Evolutionary conservation across 192 early-diverging fungal genomes (phyloP).

Genomic region (Globomyces pollinis-pini): DNA sequence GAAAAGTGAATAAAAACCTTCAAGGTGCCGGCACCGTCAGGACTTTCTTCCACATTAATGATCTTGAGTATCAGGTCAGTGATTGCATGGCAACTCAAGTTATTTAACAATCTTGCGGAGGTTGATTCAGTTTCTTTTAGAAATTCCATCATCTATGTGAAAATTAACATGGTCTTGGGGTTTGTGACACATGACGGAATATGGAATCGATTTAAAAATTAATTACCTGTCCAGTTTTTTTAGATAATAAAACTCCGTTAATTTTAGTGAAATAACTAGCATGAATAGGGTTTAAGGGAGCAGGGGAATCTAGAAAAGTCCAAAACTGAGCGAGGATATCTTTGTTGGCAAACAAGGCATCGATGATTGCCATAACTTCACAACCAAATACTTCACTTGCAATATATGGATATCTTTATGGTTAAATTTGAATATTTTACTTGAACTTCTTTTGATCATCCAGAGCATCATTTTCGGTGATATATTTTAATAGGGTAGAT

Average conservation of each 20-base stretch:
- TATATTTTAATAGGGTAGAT: constrained; percentile 70
- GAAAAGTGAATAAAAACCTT: constrained; percentile 40
- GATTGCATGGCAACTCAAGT: constrained; percentile 66
- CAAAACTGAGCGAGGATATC: constrained; percentile 78
- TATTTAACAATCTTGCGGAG: constrained; percentile 57
- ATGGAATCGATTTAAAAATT: not conserved
- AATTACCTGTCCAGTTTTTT: constrained; percentile 76
- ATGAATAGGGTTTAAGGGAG: constrained; percentile 68
- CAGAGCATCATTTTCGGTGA: constrained; percentile 68
- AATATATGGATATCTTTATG: constrained; percentile 69
- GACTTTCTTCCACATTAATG: constrained; percentile 73
- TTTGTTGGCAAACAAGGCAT: constrained; percentile 60
- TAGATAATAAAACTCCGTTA: constrained; percentile 76
- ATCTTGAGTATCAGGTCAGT: constrained; percentile 77
- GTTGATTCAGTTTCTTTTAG: constrained; percentile 62
- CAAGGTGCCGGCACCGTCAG: constrained; percentile 65
- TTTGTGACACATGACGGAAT: no score
- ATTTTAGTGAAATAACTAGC: constrained; percentile 90
- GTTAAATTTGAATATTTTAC: constrained; percentile 34
- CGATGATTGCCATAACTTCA: constrained; percentile 70
- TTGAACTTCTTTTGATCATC: constrained; percentile 74
- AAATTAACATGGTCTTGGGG: not conserved
- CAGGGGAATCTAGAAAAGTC: constrained; percentile 70
- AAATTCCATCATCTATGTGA: constrained; percentile 61
- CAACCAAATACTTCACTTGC: constrained; percentile 72